Evolutionary conservation across 2,329 filamentous ascomycete species (phyloP).

Genomic region (Setomelanomma holmii): DNA sequence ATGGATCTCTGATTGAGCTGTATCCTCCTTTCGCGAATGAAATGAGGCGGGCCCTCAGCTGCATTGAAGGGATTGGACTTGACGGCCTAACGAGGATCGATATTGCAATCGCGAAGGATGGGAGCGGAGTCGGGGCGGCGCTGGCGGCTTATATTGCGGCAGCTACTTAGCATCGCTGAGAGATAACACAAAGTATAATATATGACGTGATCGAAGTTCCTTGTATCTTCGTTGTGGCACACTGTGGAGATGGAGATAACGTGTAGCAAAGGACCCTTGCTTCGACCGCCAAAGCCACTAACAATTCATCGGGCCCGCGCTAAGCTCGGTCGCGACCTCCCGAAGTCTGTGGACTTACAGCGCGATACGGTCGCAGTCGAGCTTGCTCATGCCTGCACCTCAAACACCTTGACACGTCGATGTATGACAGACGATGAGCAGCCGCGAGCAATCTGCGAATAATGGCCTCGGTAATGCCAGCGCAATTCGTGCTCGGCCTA

Average conservation of each 20-base stretch:
- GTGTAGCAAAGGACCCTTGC: too few relatives aligned
- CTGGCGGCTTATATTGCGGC: slow-evolving; percentile 69
- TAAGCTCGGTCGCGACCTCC: too few relatives aligned
- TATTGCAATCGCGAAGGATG: slow-evolving; percentile 93
- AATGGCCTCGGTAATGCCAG: not conserved
- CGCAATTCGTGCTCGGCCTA: slow-evolving; percentile 5
- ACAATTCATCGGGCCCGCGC: too few relatives aligned
- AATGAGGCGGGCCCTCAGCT: slow-evolving; percentile 78
- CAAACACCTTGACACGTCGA: not conserved
- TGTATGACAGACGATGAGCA: not conserved
- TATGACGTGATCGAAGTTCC: too few relatives aligned
- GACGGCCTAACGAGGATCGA: slow-evolving; percentile 80
- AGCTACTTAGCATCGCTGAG: not conserved
- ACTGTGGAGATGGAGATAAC: too few relatives aligned
- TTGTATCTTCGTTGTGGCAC: not conserved
- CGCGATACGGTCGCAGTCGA: too few relatives aligned
- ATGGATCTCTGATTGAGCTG: slow-evolving; percentile 89
- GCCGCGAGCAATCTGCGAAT: not conserved
- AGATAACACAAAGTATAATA: too few relatives aligned
- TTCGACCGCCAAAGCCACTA: too few relatives aligned
- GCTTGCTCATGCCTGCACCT: too few relatives aligned
- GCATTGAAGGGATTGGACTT: slow-evolving; percentile 75
- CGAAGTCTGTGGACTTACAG: too few relatives aligned
- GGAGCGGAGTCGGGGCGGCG: slow-evolving; percentile 88
- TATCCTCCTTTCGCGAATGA: slow-evolving; percentile 88